Base-by-base conservation (phyloP, 495 filamentous ascomycete genomes). In the Aspergillus wentii region DNA sequence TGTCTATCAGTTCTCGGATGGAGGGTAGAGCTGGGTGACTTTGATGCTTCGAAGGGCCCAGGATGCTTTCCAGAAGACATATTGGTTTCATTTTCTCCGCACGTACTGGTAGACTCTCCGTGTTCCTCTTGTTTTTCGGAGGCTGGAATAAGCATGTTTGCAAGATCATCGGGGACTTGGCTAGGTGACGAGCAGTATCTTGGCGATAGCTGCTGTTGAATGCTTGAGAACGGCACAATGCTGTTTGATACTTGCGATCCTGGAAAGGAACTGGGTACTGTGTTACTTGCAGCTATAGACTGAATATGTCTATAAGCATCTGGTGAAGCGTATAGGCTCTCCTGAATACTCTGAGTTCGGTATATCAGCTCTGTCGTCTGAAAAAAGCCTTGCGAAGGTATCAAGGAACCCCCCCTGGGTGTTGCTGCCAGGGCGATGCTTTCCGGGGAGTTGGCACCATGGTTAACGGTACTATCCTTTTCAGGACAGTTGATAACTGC, bases 191-290 rank as follows among this genome's bases (percentile, higher is more conserved):
- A 26, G 18, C 34, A 44, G 28, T 32, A 23, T 1, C 33, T 21
- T 11, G 40, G 43, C 3, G 45, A 50, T 18, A 50, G 26, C 14
- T 43, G 38, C 25, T 46, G 37, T 13, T 41, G 38, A 17, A 63
- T 22, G 25, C 40, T 54, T 11, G 51, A 49, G 27, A 63, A 63
- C 11, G 59, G 54, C 1, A 60, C 49, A 18, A 63, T 63, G 16
- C 35, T 35, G 16, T 16, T 30, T 1, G 32, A 17, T 21, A 18
- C n/a, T 10, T 36, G 31, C 26, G 39, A 41, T 8, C 19, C 37
- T 13, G 46, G 41, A 2, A 21, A 15, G n/a, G n/a, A n/a, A 5
- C 30, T 20, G 8, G 30, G 35, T n/a, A 17, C n/a, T 8, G 5
- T 22, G 20, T 17, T 31, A 23, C 38, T 26, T 3, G 14, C 35